Evolutionary conservation across 2,329 filamentous ascomycete genomes (phyloP).

Genomic region (Colletotrichum destructivum): DNA sequence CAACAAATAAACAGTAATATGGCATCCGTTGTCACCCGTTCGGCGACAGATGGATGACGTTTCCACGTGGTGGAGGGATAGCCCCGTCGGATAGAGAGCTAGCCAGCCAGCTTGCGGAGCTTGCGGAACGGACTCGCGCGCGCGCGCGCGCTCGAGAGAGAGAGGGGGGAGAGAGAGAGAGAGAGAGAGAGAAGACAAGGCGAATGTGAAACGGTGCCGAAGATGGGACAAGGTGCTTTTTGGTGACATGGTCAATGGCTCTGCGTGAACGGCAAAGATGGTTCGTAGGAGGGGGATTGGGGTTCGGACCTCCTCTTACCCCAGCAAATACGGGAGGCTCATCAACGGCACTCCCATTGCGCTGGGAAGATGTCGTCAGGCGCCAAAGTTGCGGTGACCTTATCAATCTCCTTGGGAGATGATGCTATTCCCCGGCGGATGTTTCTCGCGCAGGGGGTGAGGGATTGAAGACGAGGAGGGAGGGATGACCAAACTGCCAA

Average conservation of each 20-base stretch:
- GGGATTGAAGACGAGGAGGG: neutral
- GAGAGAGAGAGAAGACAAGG: slow-evolving; percentile 7
- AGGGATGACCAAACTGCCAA: neutral
- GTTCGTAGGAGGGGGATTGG: no score
- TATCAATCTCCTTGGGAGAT: slow-evolving; percentile 23
- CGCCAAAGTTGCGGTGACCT: slow-evolving; percentile 36
- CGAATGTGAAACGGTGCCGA: slow-evolving; percentile 21
- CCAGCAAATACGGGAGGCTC: slow-evolving; percentile 17
- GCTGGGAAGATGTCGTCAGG: slow-evolving; percentile 29
- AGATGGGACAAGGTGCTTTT: slow-evolving; percentile 9
- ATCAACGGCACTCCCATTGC: neutral
- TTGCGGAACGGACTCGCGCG: no score
- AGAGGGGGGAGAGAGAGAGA: neutral
- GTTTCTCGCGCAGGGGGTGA: neutral
- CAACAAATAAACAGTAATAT: neutral
- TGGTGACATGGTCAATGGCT: no score
- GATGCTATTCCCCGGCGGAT: slow-evolving; percentile 1
- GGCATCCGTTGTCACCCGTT: neutral
- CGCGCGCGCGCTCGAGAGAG: no score
- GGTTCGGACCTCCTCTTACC: neutral
- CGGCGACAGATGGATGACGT: slow-evolving; percentile 2
- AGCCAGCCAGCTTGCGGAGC: slow-evolving; percentile 3
- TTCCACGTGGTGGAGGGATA: slow-evolving; percentile 29
- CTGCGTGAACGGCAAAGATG: neutral
- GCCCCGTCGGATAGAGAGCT: slow-evolving; percentile 5